Conservation (phyloP, 768 basidiomycete genomes). For the Podaxis pistillaris region DNA sequence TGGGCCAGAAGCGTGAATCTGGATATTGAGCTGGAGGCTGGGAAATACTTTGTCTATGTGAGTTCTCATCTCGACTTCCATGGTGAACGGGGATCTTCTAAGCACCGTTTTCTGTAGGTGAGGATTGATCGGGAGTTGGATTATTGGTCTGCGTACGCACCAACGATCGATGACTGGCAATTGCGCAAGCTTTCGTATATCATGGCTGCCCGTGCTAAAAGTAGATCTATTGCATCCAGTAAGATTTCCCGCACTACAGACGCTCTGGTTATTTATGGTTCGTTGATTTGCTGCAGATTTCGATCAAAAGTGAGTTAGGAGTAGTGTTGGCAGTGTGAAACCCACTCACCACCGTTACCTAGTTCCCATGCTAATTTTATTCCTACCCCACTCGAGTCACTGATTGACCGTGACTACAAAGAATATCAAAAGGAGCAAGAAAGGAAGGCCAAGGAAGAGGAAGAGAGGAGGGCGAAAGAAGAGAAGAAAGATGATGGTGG, state of each 20-base stretch:
- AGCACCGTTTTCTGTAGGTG: slow-evolving; percentile 22
- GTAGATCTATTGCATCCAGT: slow-evolving; percentile 48
- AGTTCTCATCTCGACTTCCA: slow-evolving; percentile 10
- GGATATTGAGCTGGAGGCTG: slow-evolving; percentile 39
- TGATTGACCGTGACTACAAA: slow-evolving; percentile 36
- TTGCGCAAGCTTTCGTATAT: slow-evolving; percentile 39
- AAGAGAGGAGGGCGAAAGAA: slow-evolving; percentile 22
- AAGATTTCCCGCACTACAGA: slow-evolving; percentile 17
- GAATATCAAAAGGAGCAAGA: slow-evolving; percentile 28
- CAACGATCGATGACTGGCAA: slow-evolving; percentile 30
- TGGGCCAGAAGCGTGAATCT: slow-evolving; percentile 40
- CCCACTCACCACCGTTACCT: slow-evolving; percentile 10
- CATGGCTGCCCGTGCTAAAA: slow-evolving; percentile 42
- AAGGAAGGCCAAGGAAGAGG: slow-evolving; percentile 17
- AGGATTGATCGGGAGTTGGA: slow-evolving; percentile 28
- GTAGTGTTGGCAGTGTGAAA: not conserved
- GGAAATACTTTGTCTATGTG: slow-evolving; percentile 46
- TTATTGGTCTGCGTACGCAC: slow-evolving; percentile 15
- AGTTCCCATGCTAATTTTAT: slow-evolving; percentile 30
- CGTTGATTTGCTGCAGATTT: slow-evolving; percentile 25
- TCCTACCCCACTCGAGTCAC: slow-evolving; percentile 31
- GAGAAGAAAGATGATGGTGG: slow-evolving; percentile 2
- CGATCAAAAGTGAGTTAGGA: slow-evolving; percentile 29
- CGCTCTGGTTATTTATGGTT: not conserved
- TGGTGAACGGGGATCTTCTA: not conserved